Evolutionary conservation across 1,139 yeast species (phyloP).

Genomic region (Scheffersomyces quercinus): DNA sequence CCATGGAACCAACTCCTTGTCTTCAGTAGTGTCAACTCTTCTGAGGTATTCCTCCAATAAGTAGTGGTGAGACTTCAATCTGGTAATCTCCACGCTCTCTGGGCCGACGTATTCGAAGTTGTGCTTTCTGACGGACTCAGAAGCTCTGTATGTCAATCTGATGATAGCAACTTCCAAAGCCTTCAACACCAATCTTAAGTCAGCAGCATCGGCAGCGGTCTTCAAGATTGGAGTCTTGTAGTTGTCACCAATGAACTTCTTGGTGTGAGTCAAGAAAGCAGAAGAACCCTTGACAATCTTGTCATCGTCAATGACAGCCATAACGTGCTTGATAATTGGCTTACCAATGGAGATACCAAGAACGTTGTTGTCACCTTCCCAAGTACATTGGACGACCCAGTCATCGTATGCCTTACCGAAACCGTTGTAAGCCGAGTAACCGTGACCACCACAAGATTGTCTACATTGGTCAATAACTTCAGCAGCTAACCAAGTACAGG

Average conservation of each 20-base stretch:
- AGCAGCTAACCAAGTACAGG: constrained; percentile 51
- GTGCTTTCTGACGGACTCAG: constrained; percentile 42
- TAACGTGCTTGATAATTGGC: constrained; percentile 41
- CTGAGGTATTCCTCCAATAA: constrained; percentile 45
- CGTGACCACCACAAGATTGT: constrained; percentile 57
- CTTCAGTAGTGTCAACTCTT: constrained; percentile 27
- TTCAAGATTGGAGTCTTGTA: constrained; percentile 28
- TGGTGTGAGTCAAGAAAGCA: constrained; percentile 40
- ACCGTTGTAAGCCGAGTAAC: constrained; percentile 49
- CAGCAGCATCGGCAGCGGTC: constrained; percentile 29
- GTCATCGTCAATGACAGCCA: constrained; percentile 31
- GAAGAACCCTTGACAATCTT: constrained; percentile 40
- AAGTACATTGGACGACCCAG: constrained; percentile 54
- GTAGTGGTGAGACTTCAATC: constrained; percentile 62
- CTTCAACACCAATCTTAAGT: constrained; percentile 32
- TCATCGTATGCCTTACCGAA: constrained; percentile 51
- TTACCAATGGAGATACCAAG: constrained; percentile 49
- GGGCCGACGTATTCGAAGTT: constrained; percentile 62
- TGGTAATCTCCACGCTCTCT: constrained; percentile 59
- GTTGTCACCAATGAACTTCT: constrained; percentile 18
- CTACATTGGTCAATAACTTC: constrained; percentile 48
- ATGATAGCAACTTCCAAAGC: constrained; percentile 47
- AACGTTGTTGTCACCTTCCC: constrained; percentile 56
- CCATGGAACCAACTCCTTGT: constrained; percentile 26
- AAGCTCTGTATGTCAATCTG: constrained; percentile 48